Evolutionary conservation across 106 monocot genomes (phyloP).

Genomic region (Dioscorea dumetorum): DNA sequence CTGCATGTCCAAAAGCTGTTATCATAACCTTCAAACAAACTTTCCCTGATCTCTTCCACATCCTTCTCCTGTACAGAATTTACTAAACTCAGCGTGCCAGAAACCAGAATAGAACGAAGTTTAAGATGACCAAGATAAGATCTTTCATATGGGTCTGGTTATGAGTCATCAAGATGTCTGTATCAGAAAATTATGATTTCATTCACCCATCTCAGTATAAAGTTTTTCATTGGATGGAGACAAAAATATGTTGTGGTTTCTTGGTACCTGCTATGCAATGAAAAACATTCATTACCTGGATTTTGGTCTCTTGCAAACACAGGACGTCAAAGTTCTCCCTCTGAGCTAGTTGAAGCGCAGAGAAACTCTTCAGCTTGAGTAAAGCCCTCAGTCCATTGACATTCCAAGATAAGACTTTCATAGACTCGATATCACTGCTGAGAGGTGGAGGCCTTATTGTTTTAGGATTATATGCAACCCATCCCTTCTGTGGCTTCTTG

Average conservation of each 20-base stretch:
- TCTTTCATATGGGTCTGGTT: too few relatives aligned
- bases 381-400: slow-evolving; percentile 93
- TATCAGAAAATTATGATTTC: too few relatives aligned
- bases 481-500: slow-evolving; percentile 77
- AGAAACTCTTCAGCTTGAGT: slow-evolving; percentile 55
- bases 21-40: slow-evolving; percentile 82
- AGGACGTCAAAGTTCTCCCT: slow-evolving; percentile 88
- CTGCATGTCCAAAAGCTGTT: slow-evolving; percentile 94
- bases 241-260: too few relatives aligned
- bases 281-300: slow-evolving; percentile 44
- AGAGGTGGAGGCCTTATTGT: slow-evolving; percentile 70
- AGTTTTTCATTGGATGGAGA: too few relatives aligned
- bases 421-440: slow-evolving; percentile 28
- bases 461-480: slow-evolving; percentile 83
- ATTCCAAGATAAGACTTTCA: slow-evolving; percentile 95
- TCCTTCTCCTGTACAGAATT: slow-evolving; percentile 70
- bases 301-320: slow-evolving; percentile 96
- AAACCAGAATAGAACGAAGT: too few relatives aligned
- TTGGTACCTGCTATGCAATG: too few relatives aligned
- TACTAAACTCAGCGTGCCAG: too few relatives aligned
- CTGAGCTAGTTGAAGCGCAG: slow-evolving; percentile 59
- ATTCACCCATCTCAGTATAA: too few relatives aligned
- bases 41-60: slow-evolving; percentile 59
- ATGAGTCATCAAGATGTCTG: too few relatives aligned
- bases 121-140: too few relatives aligned